Conservation (phyloP, 495 filamentous ascomycete genomes). For the Neurospora sp. region DNA sequence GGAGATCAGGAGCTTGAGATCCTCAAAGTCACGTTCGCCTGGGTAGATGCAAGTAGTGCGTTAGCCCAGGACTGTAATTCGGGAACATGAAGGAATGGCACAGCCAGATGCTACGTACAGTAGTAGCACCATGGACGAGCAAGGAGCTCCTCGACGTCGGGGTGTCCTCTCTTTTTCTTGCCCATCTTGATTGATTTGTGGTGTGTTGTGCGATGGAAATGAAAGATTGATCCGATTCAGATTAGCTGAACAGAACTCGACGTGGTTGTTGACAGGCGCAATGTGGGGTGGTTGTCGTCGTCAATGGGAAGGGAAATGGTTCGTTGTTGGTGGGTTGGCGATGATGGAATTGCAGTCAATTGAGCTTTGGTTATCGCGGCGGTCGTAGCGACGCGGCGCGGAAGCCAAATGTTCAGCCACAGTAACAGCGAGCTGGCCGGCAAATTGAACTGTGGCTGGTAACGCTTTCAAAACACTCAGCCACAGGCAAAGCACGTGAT, state of each 20-base stretch:
- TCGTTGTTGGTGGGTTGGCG: background rate
- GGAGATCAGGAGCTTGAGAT: constrained; percentile 86
- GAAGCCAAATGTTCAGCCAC: background rate
- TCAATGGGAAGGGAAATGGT: background rate
- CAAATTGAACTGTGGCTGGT: background rate
- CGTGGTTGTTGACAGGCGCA: background rate
- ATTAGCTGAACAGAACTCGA: background rate
- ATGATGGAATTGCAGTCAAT: background rate
- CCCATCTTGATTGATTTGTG: constrained; percentile 43
- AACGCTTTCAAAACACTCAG: background rate
- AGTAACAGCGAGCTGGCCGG: background rate
- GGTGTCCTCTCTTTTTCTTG: constrained; percentile 78
- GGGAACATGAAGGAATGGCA: background rate
- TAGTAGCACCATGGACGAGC: constrained; percentile 95
- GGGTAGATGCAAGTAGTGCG: background rate
- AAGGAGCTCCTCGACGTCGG: constrained; percentile 78
- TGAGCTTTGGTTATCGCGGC: background rate
- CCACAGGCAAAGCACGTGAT: background rate
- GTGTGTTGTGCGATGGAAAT: background rate
- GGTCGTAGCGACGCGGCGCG: background rate
- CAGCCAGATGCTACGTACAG: constrained; percentile 38
- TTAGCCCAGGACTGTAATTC: constrained; percentile 13
- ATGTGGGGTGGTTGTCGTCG: background rate
- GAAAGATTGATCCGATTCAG: background rate
- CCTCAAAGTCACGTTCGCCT: constrained; percentile 92